Conservation (phyloP, 208 protist species). For the Leishmania arabica region DNA sequence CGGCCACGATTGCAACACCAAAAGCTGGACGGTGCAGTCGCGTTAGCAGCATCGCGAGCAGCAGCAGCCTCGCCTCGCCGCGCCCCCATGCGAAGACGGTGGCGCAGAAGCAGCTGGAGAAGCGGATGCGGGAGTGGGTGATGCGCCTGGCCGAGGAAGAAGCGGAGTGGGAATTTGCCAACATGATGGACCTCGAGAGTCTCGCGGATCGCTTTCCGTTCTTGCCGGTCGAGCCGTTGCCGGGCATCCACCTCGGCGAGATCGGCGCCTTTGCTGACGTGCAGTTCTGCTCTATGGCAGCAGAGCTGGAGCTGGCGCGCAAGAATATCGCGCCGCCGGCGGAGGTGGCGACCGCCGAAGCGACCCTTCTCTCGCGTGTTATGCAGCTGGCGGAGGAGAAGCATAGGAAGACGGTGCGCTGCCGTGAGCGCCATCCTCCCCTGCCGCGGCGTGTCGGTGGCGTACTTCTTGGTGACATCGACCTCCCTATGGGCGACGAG, state of each 20-base stretch:
- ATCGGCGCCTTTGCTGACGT: conserved; percentile 32
- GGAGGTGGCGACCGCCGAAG: conserved; percentile 13
- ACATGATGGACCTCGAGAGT: conserved; percentile 34
- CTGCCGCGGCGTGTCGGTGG: conserved; percentile 40
- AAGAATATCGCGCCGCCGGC: conserved; percentile 8
- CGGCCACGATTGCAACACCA: not conserved
- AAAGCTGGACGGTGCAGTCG: conserved; percentile 17
- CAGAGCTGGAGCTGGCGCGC: conserved; percentile 36
- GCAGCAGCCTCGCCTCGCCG: conserved; percentile 11
- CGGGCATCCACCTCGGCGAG: conserved; percentile 43
- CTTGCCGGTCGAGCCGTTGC: conserved; percentile 47
- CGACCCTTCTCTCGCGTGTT: conserved; percentile 14
- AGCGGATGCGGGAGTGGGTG: conserved; percentile 47
- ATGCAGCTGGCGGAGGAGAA: conserved; percentile 19
- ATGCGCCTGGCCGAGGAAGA: conserved; percentile 44
- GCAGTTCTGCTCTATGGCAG: conserved; percentile 37
- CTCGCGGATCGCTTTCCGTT: conserved; percentile 51
- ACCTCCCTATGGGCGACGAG: conserved; percentile 8
- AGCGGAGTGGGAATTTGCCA: conserved; percentile 24
- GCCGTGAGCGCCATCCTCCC: conserved; percentile 30
- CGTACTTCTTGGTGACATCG: conserved; percentile 50
- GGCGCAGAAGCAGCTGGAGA: conserved; percentile 40
- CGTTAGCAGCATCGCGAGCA: conserved; percentile 9
- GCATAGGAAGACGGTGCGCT: conserved; percentile 21
- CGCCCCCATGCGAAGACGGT: conserved; percentile 22